phyloP scores from a whole-genome alignment of 208 protist species.

The Leishmania tropica region DNA sequence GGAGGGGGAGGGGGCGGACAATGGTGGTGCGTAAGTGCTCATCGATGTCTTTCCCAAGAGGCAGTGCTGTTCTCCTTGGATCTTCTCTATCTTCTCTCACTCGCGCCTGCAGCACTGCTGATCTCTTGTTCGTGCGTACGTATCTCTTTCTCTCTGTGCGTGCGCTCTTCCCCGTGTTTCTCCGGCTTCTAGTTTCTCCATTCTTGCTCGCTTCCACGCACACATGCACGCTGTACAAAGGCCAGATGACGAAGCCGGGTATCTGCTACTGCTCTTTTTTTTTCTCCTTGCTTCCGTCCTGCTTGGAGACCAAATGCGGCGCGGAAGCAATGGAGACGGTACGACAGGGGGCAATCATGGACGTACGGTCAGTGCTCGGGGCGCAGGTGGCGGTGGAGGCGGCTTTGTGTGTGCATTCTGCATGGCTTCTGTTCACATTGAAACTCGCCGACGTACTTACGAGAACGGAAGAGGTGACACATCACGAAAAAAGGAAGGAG shows the following conservation, averaged over 20 bases:
- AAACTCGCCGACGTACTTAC: background rate
- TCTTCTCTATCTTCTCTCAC: background rate
- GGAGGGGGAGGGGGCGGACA: background rate
- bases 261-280: background rate
- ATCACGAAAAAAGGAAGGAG: background rate
- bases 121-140: constrained; percentile 11
- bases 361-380: background rate
- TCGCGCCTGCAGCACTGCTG: background rate
- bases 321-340: background rate
- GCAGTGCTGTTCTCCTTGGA: background rate
- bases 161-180: background rate
- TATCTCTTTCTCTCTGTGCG: background rate
- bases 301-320: background rate
- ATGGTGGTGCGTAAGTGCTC: too few species aligned
- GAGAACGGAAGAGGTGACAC: background rate
- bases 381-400: background rate
- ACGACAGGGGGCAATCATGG: background rate
- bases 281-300: background rate
- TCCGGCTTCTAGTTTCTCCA: constrained; percentile 13
- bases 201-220: constrained; percentile 9
- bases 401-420: background rate
- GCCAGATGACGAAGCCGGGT: background rate
- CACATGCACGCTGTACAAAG: background rate
- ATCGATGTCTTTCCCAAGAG: background rate
- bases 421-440: background rate